Conservation (phyloP, 2,329 filamentous ascomycete genomes). For the Tolypocladium guangdongense region DNA sequence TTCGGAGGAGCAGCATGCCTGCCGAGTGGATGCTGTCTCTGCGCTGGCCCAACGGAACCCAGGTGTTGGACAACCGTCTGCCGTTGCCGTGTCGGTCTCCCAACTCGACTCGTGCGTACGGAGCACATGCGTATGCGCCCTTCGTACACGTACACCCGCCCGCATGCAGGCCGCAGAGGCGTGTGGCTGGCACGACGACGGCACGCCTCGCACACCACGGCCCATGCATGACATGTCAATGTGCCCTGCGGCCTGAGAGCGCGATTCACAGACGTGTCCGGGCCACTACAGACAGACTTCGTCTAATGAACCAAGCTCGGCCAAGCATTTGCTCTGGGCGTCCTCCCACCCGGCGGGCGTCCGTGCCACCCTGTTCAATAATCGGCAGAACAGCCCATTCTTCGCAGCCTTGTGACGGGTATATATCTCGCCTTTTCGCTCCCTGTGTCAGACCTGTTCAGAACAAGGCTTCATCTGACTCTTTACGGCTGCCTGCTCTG, state of each 20-base stretch:
- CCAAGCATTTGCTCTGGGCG: background rate
- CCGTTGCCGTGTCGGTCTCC: background rate
- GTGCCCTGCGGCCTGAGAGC: background rate
- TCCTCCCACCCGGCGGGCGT: background rate
- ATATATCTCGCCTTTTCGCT: too few relatives aligned
- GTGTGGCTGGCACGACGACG: background rate
- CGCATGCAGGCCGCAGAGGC: background rate
- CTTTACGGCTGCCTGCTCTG: background rate
- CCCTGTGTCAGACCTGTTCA: background rate
- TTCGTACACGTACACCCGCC: background rate
- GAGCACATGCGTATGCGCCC: background rate
- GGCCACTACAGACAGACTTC: background rate
- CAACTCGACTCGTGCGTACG: too few relatives aligned
- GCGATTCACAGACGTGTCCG: background rate
- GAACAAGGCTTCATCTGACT: background rate
- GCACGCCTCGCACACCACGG: background rate
- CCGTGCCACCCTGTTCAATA: background rate
- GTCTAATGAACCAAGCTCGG: background rate
- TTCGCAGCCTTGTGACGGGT: background rate
- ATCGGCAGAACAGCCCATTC: background rate
- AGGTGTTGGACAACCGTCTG: background rate
- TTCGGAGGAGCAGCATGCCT: background rate
- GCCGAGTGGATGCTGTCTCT: background rate
- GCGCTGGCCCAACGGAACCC: background rate
- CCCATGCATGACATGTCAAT: background rate